Evolutionary conservation across 257 asterid genomes (phyloP), one percentile per base, ranked within the genome.

Genomic region (Linderniella brevidens): DNA sequence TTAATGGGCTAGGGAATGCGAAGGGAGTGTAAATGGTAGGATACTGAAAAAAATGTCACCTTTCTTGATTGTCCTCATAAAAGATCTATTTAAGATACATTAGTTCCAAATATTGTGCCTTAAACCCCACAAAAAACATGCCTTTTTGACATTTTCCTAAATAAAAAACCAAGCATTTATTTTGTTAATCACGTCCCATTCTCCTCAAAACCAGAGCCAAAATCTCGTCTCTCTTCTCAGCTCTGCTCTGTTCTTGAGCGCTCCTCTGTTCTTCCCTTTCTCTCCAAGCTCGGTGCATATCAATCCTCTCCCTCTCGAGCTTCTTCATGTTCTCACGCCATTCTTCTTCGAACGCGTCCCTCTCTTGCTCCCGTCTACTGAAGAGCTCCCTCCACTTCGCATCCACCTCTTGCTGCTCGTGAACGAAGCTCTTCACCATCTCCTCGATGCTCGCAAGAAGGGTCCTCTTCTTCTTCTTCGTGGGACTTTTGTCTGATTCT

Each of bases 181-280:
- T 25, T 25, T 25, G 32, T 25, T 6, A n/a, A 25, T 25, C 32
- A 25, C 32, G 32, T 3, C 4, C 32, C 32, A 25, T 25, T 25
- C 32, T 3, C 56, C 70, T 71, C 53, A 85, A 16, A 44, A 85
- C 82, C 9, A 59, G 57, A 0, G 82, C 69, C 55, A 80, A 50
- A 45, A 85, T 65, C 3, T 70, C 79, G 41, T 85, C 95, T 70
- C 82, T 74, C 64, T 59, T 74, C 71, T 75, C 82, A 0, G 95
- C 82, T 17, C 87, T 80, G 14, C 54, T 71, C 73, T 80, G 93
- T 55, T 76, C 87, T 65, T 78, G 75, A 38, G 38, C 17, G 41
- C 62, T 59, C 55, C 87, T 57, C 54, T 68, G 77, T 46, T 64
- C 92, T 19, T 78, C 93, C 51, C 63, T 63, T 68, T 78, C 82